Conservation (phyloP, 2,329 filamentous ascomycete species). For the Mycogone perniciosa region DNA sequence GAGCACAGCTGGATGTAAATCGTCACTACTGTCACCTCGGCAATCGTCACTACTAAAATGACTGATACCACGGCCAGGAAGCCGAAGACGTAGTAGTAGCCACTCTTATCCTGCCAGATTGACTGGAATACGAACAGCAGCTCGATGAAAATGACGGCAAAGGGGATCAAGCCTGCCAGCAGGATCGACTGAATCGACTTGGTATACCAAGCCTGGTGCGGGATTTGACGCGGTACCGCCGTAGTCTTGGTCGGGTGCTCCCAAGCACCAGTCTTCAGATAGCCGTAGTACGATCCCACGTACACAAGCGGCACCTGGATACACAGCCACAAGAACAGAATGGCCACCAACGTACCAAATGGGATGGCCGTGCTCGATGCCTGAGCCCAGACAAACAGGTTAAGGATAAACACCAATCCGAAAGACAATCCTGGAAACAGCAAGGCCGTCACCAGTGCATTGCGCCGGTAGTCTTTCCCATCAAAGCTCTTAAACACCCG, state of each 20-base stretch:
- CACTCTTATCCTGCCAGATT: conserved; percentile 83
- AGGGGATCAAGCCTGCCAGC: conserved; percentile 71
- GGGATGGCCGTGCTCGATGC: conserved; percentile 83
- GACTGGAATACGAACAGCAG: conserved; percentile 82
- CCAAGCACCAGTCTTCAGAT: conserved; percentile 60
- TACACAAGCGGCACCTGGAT: conserved; percentile 84
- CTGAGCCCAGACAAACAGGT: conserved; percentile 86
- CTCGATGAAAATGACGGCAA: conserved; percentile 84
- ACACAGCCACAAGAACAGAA: conserved; percentile 73
- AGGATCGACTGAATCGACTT: conserved; percentile 57
- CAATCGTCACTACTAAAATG: conserved; percentile 68
- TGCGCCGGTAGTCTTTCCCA: conserved; percentile 66
- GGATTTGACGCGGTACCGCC: conserved; percentile 65
- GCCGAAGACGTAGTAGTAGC: conserved; percentile 88
- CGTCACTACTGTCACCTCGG: conserved; percentile 76
- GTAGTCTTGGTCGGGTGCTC: conserved; percentile 77
- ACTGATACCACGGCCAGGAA: conserved; percentile 69
- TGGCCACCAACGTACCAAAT: conserved; percentile 67
- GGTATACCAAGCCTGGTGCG: conserved; percentile 69
- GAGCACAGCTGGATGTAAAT: conserved; percentile 77
- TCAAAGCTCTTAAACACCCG: conserved; percentile 79
- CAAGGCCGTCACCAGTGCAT: conserved; percentile 68
- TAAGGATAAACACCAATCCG: conserved; percentile 67
- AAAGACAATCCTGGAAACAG: conserved; percentile 77
- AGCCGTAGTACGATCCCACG: conserved; percentile 71